Conservation (phyloP, 2,329 filamentous ascomycete genomes). For the Fusarium domesticum region DNA sequence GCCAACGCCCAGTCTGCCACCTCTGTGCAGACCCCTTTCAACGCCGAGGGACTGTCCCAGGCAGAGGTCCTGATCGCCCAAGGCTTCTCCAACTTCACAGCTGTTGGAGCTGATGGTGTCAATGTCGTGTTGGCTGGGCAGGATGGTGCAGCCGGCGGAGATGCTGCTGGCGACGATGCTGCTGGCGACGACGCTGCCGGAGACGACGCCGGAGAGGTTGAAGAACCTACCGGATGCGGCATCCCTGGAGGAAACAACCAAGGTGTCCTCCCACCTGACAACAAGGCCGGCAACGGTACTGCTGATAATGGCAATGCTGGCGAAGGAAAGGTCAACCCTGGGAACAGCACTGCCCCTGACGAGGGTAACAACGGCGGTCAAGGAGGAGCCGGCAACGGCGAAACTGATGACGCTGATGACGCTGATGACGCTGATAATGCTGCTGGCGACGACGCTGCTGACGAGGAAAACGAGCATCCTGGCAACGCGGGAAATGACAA, state of each 20-base stretch:
- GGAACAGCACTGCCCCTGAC: too few relatives aligned
- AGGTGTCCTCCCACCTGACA: background rate
- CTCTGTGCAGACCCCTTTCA: slow-evolving; percentile 53
- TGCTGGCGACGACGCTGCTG: background rate
- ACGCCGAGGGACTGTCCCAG: slow-evolving; percentile 60
- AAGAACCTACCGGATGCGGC: too few relatives aligned
- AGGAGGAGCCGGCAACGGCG: background rate
- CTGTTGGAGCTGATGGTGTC: slow-evolving; percentile 32
- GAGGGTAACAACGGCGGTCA: too few relatives aligned
- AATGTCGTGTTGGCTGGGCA: slow-evolving; percentile 35
- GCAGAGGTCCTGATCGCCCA: slow-evolving; percentile 61
- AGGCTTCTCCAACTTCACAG: slow-evolving; percentile 62
- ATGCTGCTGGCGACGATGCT: slow-evolving; percentile 5
- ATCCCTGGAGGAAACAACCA: too few relatives aligned
- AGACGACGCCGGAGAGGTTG: background rate
- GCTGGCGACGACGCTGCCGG: slow-evolving; percentile 3
- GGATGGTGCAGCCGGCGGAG: slow-evolving; percentile 30
- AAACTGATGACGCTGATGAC: background rate
- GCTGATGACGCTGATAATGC: background rate
- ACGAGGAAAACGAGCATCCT: background rate
- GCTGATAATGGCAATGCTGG: background rate
- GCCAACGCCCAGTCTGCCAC: slow-evolving; percentile 59
- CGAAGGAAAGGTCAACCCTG: background rate
- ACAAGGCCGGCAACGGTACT: background rate
- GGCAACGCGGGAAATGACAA: too few relatives aligned